Evolutionary conservation across 1,139 yeast genomes (phyloP), one percentile per base, ranked within the genome.

Genomic region (Wickerhamomyces sp.): DNA sequence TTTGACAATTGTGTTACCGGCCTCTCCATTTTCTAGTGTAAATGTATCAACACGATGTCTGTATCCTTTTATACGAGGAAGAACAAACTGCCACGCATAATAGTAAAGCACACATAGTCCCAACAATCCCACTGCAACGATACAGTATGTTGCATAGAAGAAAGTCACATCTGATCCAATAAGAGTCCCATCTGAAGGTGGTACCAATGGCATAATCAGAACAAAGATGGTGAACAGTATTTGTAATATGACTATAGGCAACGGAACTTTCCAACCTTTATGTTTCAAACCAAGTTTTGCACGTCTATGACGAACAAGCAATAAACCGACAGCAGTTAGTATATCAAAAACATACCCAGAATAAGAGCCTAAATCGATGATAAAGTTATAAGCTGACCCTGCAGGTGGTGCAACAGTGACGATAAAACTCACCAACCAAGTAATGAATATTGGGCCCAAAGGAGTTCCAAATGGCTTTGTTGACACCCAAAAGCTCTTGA

Each of bases 371-470:
- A 64, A 49, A 42, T 61, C 61, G 14, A 60, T 58, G 40, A 73
- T 65, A 42, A 72, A 71, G 52, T 72, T 72, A 52, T 71, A 72
- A 6, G 77, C 76, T 51, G 69, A 73, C 30, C 77, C 78, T 2
- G 75, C 69, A n/a, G 68, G 68, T 15, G 76, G 76, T 10, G 75
- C 76, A 32, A 71, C 55, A 40, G 69, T 59, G 35, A 72, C 68
- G 44, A 72, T 63, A 27, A 68, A 47, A 48, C 71, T 71, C 36
- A 72, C 65, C 18, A 70, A 15, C 59, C 66, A 71, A 1, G 71
- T 69, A 39, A 66, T 57, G 23, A 69, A 50, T 6, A 71, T 60
- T 10, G 75, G 69, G 30, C 71, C 66, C 4, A 70, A 36, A 6
- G 77, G 76, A 8, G 76, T 71, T 3, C 72, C 72, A 40, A 63